These are phyloP conservation scores for Russula sp. DNA, from an alignment of 768 basidiomycete species.

Conservation along the genomic window DNA sequence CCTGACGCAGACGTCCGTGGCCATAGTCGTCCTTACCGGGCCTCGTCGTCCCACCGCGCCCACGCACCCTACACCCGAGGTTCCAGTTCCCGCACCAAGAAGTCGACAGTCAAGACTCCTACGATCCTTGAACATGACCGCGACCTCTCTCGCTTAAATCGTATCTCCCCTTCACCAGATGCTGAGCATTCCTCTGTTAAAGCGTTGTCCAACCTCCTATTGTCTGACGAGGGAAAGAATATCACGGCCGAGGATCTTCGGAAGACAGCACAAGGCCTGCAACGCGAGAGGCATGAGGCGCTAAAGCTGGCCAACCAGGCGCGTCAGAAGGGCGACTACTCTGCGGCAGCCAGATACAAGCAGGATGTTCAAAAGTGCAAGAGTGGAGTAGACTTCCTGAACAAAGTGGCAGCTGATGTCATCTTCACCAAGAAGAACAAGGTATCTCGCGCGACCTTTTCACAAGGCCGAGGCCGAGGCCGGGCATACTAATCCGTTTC, in stretches of 20 bases:
- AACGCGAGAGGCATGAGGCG: neutral
- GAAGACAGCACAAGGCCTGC: neutral
- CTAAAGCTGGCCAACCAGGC: neutral
- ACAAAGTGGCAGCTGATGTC: conserved; percentile 6
- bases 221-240: neutral
- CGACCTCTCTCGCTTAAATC: too few relatives aligned
- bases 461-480: neutral
- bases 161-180: neutral
- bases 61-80: neutral
- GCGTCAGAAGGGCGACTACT: neutral
- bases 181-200: neutral
- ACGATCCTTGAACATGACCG: neutral
- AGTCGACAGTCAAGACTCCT: neutral
- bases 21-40: neutral
- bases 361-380: neutral
- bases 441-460: neutral
- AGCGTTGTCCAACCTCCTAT: neutral
- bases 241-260: conserved; percentile 2
- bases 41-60: neutral
- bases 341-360: neutral
- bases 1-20: neutral
- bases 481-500: neutral
- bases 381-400: neutral
- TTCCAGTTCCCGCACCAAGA: neutral
- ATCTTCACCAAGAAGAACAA: conserved; percentile 16